Evolutionary conservation across 768 basidiomycete genomes (phyloP).

Genomic region (Xanthoconium purpureum): DNA sequence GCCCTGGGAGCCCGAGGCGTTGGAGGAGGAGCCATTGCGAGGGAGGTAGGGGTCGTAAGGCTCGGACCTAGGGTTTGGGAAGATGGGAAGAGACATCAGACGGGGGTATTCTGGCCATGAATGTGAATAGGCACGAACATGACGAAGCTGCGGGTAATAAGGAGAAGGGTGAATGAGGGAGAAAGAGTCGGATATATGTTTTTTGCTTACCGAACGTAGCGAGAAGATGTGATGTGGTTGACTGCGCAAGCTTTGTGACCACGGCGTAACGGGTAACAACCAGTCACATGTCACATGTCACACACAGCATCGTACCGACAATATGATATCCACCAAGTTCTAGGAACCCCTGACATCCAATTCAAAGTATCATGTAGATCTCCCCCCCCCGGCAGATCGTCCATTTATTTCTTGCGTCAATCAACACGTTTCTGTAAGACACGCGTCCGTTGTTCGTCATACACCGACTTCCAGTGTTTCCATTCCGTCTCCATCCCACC

Average conservation of each 20-base stretch:
- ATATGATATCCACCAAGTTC: no score
- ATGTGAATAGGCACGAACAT: conserved; percentile 27
- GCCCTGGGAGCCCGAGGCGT: conserved; percentile 44
- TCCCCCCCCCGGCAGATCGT: no score
- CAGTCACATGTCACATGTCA: conserved; percentile 14
- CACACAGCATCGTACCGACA: no score
- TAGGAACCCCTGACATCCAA: no score
- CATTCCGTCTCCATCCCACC: conserved; percentile 75
- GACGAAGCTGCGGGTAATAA: conserved; percentile 6
- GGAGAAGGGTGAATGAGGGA: background rate
- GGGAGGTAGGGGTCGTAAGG: conserved; percentile 99
- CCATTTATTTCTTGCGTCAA: background rate
- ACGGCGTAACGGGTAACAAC: background rate
- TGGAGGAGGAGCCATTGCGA: conserved; percentile 67
- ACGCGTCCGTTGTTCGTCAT: conserved; percentile 40
- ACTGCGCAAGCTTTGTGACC: conserved; percentile 20
- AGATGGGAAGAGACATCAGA: conserved; percentile 7
- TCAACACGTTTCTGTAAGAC: conserved; percentile 11
- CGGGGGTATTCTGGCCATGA: background rate
- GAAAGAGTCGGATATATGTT: background rate
- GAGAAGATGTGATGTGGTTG: conserved; percentile 14
- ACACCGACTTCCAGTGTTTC: conserved; percentile 58
- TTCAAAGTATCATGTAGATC: no score
- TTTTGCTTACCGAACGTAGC: conserved; percentile 21
- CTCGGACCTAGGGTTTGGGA: conserved; percentile 68